Conservation (phyloP, 169 alveolate species). For the Plasmodium cynomolgi region DNA sequence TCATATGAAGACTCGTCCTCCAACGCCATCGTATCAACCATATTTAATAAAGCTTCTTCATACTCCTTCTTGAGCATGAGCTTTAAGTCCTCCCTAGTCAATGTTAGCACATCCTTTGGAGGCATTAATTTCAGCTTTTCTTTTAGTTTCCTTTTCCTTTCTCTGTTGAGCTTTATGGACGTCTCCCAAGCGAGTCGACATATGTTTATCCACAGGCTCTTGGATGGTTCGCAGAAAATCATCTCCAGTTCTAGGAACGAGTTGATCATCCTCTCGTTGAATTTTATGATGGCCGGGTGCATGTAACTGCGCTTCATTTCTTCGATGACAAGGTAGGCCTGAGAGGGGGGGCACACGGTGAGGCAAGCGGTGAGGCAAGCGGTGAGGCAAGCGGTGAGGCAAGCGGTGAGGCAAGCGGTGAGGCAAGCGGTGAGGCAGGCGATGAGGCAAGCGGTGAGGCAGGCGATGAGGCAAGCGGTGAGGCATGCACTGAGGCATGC, state of each 20-base stretch:
- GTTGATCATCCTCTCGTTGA: conserved; percentile 84
- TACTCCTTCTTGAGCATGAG: conserved; percentile 46
- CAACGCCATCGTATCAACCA: conserved; percentile 42
- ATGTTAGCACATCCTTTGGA: conserved; percentile 63
- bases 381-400: not conserved
- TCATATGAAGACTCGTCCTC: conserved; percentile 34
- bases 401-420: no score
- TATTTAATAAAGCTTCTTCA: conserved; percentile 41
- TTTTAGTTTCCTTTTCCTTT: conserved; percentile 56
- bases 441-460: not conserved
- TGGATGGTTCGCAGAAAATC: conserved; percentile 84
- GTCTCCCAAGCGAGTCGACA: conserved; percentile 82
- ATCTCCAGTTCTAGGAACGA: conserved; percentile 85
- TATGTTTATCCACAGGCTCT: conserved; percentile 81
- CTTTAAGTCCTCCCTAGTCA: conserved; percentile 62
- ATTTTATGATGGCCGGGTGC: conserved; percentile 86
- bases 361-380: not conserved
- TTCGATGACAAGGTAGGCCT: conserved; percentile 87
- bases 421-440: no score
- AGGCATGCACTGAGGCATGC: no score
- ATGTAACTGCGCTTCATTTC: conserved; percentile 87
- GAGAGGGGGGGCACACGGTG: not conserved
- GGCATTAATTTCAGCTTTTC: conserved; percentile 42
- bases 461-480: not conserved
- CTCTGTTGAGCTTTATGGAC: conserved; percentile 74